Evolutionary conservation across 345 rosid species (phyloP).

Genomic region (Dipteronia sinensis): DNA sequence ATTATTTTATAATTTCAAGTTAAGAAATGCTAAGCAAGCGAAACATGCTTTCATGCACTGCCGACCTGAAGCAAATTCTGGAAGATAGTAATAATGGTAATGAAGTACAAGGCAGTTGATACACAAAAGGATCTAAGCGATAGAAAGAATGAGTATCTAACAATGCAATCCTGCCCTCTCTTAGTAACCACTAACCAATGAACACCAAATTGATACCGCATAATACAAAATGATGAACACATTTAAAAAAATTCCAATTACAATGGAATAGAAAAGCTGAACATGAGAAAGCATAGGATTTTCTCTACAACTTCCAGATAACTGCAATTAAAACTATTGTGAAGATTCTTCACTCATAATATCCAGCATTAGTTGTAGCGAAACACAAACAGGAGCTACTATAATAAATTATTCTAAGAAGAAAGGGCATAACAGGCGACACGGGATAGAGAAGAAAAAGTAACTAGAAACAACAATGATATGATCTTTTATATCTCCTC

Average conservation of each 20-base stretch:
- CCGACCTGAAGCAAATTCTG: neutral
- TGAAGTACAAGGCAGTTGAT: neutral
- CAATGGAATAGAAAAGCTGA: neutral
- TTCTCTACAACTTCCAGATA: neutral
- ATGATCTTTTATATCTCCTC: neutral
- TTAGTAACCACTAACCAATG: neutral
- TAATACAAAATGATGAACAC: too few species aligned
- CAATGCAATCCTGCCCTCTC: neutral
- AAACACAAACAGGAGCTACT: neutral
- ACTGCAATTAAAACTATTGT: neutral
- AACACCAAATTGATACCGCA: too few species aligned
- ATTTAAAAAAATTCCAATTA: too few species aligned
- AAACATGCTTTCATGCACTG: neutral
- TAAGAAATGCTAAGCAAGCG: neutral
- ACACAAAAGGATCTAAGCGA: too few species aligned
- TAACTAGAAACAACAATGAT: neutral
- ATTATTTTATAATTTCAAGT: neutral
- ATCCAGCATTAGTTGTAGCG: too few species aligned
- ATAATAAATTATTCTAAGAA: neutral
- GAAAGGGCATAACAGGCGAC: neutral
- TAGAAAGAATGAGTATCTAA: neutral
- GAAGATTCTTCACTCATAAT: neutral
- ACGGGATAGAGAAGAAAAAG: neutral
- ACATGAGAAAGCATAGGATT: neutral
- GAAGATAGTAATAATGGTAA: neutral